Evolutionary conservation across 1,139 yeast species (phyloP).

Genomic region (Wickerhamiella pararugosa): DNA sequence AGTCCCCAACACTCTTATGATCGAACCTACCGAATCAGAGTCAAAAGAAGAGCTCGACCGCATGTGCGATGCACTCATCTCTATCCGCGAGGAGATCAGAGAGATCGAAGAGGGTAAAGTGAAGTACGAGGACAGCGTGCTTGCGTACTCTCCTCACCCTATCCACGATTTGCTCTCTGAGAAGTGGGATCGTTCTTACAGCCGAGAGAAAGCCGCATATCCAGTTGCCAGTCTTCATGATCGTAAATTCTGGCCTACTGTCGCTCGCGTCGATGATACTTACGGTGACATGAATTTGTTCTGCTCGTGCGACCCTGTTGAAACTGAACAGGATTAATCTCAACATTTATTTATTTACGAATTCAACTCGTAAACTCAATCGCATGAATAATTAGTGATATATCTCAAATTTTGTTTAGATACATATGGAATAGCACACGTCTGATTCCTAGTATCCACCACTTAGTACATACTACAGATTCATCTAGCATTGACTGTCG

Average conservation of each 20-base stretch:
- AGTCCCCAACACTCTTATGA: constrained; percentile 91
- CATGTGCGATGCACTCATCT: constrained; percentile 72
- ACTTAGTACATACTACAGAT: too few species aligned
- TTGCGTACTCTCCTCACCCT: constrained; percentile 89
- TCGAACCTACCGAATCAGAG: constrained; percentile 96
- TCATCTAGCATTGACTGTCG: too few species aligned
- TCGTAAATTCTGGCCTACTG: constrained; percentile 90
- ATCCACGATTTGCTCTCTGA: constrained; percentile 55
- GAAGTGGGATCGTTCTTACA: constrained; percentile 80
- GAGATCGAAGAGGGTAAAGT: constrained; percentile 55
- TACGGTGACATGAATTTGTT: constrained; percentile 86
- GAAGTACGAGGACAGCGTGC: constrained; percentile 43
- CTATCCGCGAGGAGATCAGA: constrained; percentile 70
- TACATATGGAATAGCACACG: too few species aligned
- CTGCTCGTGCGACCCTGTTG: constrained; percentile 57
- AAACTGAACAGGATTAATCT: constrained; percentile 6
- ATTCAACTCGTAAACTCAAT: not conserved
- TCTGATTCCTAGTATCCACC: too few species aligned
- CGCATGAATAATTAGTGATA: too few species aligned
- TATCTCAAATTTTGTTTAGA: too few species aligned
- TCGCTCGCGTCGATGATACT: constrained; percentile 81
- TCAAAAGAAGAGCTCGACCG: constrained; percentile 76
- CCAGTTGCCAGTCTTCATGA: constrained; percentile 61
- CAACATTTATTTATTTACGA: not conserved
- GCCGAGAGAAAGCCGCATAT: constrained; percentile 86